A percentile compares a stretch with the other conserved stretches of the same genome.
These are phyloP conservation scores for Hyaloscypha bicolor DNA, from an alignment of 495 filamentous ascomycete species.

Conservation along the genomic window DNA sequence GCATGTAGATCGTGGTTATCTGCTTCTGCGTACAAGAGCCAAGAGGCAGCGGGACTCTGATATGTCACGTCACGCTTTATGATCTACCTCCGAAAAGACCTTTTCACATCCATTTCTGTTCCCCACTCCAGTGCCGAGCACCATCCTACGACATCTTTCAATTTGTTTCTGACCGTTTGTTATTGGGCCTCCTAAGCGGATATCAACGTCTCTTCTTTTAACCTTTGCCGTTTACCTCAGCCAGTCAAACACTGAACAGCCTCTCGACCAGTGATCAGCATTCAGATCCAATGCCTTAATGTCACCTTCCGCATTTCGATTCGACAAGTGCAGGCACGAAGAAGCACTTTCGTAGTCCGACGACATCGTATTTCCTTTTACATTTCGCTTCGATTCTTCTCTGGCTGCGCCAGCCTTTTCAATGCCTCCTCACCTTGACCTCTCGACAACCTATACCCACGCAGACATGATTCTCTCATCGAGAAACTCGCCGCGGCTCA, in stretches of 20 bases:
- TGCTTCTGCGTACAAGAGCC: neutral
- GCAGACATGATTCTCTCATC: slow-evolving; percentile 52
- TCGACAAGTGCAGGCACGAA: slow-evolving; percentile 26
- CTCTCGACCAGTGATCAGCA: neutral
- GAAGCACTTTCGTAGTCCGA: neutral
- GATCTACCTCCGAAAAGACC: neutral
- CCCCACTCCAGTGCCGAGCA: slow-evolving; percentile 4
- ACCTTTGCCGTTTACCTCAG: neutral
- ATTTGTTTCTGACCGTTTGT: slow-evolving; percentile 4
- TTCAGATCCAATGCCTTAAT: slow-evolving; percentile 22
- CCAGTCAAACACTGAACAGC: neutral
- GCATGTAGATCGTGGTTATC: slow-evolving; percentile 28
- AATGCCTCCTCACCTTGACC: slow-evolving; percentile 53
- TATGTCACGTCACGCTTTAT: slow-evolving; percentile 4
- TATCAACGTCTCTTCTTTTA: slow-evolving; percentile 3
- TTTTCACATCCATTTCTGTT: neutral
- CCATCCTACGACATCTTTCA: neutral
- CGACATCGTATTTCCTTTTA: slow-evolving; percentile 3
- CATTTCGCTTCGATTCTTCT: slow-evolving; percentile 28
- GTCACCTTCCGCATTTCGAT: neutral
- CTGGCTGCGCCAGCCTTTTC: slow-evolving; percentile 34
- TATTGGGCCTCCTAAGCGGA: slow-evolving; percentile 5
- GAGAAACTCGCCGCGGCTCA: slow-evolving; percentile 36
- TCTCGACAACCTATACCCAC: slow-evolving; percentile 46
- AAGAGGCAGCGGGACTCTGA: neutral